These are phyloP conservation scores for Hericium coralloides DNA, from an alignment of 768 basidiomycete genomes.

Conservation along the genomic window DNA sequence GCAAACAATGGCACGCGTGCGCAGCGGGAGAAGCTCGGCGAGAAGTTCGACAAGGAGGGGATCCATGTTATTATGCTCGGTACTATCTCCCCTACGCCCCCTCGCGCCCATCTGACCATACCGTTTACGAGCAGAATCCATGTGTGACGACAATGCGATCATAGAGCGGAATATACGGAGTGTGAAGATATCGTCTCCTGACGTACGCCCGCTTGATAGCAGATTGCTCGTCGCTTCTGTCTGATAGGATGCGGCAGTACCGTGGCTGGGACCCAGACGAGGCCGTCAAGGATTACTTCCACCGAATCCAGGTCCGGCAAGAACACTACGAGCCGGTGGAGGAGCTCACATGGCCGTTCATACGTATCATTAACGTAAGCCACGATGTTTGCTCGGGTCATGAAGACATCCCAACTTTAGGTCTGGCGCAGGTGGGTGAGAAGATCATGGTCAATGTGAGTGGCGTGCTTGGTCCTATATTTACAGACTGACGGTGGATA, in stretches of 20 bases:
- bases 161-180: conserved; percentile 91
- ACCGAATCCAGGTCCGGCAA: conserved; percentile 83
- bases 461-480: conserved; percentile 1
- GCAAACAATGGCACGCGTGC: conserved; percentile 85
- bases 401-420: too few relatives aligned
- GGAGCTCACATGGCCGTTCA: conserved; percentile 86
- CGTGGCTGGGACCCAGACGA: conserved; percentile 87
- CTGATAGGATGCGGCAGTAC: conserved; percentile 45
- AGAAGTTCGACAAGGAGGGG: conserved; percentile 78
- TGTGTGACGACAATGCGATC: conserved; percentile 88
- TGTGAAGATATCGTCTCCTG: conserved; percentile 97
- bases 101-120: conserved; percentile 2
- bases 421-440: conserved; percentile 67
- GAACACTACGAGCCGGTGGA: conserved; percentile 85
- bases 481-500: not conserved
- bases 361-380: conserved; percentile 85
- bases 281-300: conserved; percentile 88
- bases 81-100: conserved; percentile 22
- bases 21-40: conserved; percentile 59
- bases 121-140: conserved; percentile 49
- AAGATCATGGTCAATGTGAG: conserved; percentile 90
- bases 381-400: conserved; percentile 1
- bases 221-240: not conserved
- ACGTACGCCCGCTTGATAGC: conserved; percentile 44
- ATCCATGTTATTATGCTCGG: conserved; percentile 94